Conservation (phyloP, 192 early-diverging fungal genomes). For the Podila epicladia region DNA sequence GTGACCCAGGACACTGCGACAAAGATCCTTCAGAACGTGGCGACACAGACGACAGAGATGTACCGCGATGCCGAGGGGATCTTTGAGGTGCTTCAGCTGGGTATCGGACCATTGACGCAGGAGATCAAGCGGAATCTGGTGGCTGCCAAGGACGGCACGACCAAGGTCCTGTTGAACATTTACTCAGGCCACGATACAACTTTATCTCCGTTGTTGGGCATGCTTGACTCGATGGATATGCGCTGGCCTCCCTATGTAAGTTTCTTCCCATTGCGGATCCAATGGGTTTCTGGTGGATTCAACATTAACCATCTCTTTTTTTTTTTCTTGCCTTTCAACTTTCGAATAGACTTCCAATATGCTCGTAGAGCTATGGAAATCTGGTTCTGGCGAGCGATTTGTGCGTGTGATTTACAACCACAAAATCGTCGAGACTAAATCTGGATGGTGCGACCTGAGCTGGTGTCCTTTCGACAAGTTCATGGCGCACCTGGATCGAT, state of each 20-base stretch:
- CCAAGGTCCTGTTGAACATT: conserved; percentile 11
- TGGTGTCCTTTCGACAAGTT: conserved; percentile 43
- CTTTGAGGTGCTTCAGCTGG: conserved; percentile 30
- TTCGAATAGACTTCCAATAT: conserved; percentile 30
- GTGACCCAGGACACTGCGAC: conserved; percentile 4
- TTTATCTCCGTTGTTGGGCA: conserved; percentile 27
- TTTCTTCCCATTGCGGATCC: no score
- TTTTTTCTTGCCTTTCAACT: no score
- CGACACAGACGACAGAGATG: conserved; percentile 17
- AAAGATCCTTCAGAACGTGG: conserved; percentile 23
- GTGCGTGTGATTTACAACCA: conserved; percentile 43
- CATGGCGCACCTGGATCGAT: conserved; percentile 21
- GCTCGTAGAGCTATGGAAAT: conserved; percentile 35
- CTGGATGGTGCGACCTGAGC: conserved; percentile 33
- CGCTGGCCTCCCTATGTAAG: conserved; percentile 50
- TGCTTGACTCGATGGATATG: conserved; percentile 22
- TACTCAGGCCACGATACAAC: conserved; percentile 50
- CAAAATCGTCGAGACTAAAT: conserved; percentile 10
- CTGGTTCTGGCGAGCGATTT: conserved; percentile 10
- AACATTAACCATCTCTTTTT: no score
- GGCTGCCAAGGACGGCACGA: conserved; percentile 9
- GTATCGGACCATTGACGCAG: conserved; percentile 30
- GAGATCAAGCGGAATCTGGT: conserved; percentile 39
- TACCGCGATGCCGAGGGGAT: conserved; percentile 20
- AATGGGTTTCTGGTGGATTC: no score